phyloP scores from a whole-genome alignment of 352 stramenopile species.

The Phytophthora megakarya region DNA sequence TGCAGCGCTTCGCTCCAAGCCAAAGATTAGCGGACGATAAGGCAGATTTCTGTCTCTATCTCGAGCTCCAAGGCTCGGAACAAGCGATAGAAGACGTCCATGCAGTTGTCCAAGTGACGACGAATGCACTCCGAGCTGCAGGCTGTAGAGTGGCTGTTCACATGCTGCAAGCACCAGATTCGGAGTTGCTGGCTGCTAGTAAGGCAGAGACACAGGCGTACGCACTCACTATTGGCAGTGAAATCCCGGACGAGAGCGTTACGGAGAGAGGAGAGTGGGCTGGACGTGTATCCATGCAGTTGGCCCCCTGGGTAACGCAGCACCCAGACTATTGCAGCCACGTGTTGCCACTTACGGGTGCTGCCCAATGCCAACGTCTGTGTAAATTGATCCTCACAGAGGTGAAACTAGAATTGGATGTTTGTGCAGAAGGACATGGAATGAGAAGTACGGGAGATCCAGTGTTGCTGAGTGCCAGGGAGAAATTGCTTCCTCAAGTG shows the following conservation, averaged over 20 bases:
- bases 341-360: conserved; percentile 49
- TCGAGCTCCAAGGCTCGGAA: conserved; percentile 18
- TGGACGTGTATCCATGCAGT: conserved; percentile 19
- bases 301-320: conserved; percentile 53
- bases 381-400: conserved; percentile 58
- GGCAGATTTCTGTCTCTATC: conserved; percentile 49
- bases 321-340: conserved; percentile 50
- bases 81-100: conserved; percentile 38
- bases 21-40: conserved; percentile 37
- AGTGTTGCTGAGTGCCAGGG: conserved; percentile 42
- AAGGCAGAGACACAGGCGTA: conserved; percentile 50
- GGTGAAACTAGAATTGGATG: conserved; percentile 41
- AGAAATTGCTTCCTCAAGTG: conserved; percentile 50
- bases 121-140: conserved; percentile 40
- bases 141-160: conserved; percentile 54
- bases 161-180: conserved; percentile 36
- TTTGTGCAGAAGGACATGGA: conserved; percentile 29
- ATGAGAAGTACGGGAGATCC: conserved; percentile 9
- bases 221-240: conserved; percentile 46
- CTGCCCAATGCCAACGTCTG: conserved; percentile 62
- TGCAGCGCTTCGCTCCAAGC: conserved; percentile 37
- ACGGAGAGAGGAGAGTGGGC: conserved; percentile 19
- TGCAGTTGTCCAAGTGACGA: conserved; percentile 41
- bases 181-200: conserved; percentile 26
- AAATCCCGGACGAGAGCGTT: conserved; percentile 25